Evolutionary conservation across 495 filamentous ascomycete genomes (phyloP), one percentile per base, ranked within the genome.

Genomic region (Penicillium silybi): DNA sequence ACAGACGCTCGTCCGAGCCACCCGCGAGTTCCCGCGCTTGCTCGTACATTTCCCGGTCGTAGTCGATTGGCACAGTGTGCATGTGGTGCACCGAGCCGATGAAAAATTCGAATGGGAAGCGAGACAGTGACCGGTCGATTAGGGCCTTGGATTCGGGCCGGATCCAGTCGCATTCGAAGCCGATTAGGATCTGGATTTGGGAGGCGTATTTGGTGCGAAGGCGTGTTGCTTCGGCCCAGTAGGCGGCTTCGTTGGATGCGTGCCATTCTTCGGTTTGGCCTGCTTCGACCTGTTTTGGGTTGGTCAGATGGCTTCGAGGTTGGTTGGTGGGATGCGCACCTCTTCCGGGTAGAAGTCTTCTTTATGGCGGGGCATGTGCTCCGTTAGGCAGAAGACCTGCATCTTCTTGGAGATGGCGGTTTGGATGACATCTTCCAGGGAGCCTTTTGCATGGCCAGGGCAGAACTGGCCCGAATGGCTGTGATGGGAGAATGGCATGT

Each of bases 401-500:
- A 95, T 92, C 48, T 87, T 85, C 50, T 83, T 77, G 43, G 72
- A 64, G 67, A 97, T 91, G 56, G 93, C 93, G 17, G 82, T 78
- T 56, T 82, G 78, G 64, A 97, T 76, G 50, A 97, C 81, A 54
- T 89, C 85, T 63, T 96, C 92, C 19, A 97, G 81, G 15, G 81
- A 78, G 69, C 92, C 80, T 63, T 85, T 80, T 19, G 92, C 93
- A 74, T 97, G 93, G 59, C 85, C 80, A 9, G 82, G 85, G 73
- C 95, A 98, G 80, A 97, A 97, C 70, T 97, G 88, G 44, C 93
- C 95, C 42, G 92, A 97, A 76, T 98, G 93, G 66, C 89, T 93
- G 72, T 98, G 95, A 72, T 97, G 93, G n/a, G 93, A 91, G 76
- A 93, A 95, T 9, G 93, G 91, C 93, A 98, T 98, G 37, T 54